A percentile compares a stretch with the other conserved stretches of the same genome.
Conservation (phyloP, 2,329 filamentous ascomycete genomes). For the Xylariaceae sp. region DNA sequence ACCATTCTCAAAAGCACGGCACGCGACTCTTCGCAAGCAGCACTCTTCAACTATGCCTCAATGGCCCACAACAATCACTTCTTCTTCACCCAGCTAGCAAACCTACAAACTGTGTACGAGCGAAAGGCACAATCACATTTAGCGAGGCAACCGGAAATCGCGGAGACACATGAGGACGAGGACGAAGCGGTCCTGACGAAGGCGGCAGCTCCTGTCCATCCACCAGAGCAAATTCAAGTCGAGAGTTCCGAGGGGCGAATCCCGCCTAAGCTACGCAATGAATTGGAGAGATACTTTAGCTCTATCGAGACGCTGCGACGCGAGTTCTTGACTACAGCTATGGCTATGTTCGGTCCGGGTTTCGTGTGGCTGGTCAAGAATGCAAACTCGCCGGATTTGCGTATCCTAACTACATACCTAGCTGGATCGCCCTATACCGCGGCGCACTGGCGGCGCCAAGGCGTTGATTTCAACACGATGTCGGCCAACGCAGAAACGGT, state of each 20-base stretch:
- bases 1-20: constrained; percentile 76
- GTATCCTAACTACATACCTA: constrained; percentile 86
- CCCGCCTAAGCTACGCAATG: constrained; percentile 58
- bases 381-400: constrained; percentile 53
- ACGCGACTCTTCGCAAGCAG: constrained; percentile 76
- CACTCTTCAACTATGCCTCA: constrained; percentile 93
- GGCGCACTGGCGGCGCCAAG: constrained; percentile 79
- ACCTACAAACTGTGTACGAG: constrained; percentile 16
- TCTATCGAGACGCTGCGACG: constrained; percentile 80
- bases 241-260: constrained; percentile 48
- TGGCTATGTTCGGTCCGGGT: constrained; percentile 93
- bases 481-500: constrained; percentile 46
- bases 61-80: constrained; percentile 93
- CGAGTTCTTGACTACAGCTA: constrained; percentile 81
- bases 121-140: constrained; percentile 3
- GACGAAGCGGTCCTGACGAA: background rate
- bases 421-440: constrained; percentile 87
- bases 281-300: constrained; percentile 76
- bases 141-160: background rate
- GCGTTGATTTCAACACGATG: constrained; percentile 72
- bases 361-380: constrained; percentile 91
- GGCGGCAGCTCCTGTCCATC: constrained; percentile 28
- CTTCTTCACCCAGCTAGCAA: constrained; percentile 70
- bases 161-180: background rate
- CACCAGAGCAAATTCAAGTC: constrained; percentile 12